Evolutionary conservation across 2,329 filamentous ascomycete genomes (phyloP), one percentile per base, ranked within the genome.

Genomic region (Metarhizium rileyi): DNA sequence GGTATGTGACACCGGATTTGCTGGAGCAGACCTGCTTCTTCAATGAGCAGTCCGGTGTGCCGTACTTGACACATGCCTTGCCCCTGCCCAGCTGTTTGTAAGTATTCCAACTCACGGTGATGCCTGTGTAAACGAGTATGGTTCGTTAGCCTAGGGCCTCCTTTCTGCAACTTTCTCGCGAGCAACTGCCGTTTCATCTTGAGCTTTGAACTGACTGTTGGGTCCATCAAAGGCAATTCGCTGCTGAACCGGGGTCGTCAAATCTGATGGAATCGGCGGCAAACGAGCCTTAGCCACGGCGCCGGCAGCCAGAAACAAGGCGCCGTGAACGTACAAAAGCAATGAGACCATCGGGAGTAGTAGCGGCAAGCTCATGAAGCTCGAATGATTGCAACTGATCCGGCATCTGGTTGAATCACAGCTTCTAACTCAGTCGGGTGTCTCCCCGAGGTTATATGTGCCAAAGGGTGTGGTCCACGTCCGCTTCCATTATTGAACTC

Each of bases 51-150:
- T 59, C 62, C 0, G 72, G 70, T 3, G 64, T 70, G 43, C 77
- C 77, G 56, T 78, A 81, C 40, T 68, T 55, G 5, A 81, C 76
- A 49, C 76, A 80, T 12, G 71, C 61, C 35, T 69, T 57, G 50
- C 56, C 61, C 35, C 69, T 57, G 50, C 56, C 59, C 14, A 76
- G 56, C 52, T 72, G 56, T 50, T 68, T 53, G 56, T 78, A 80
- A 0, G 77, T 81, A 57, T 80, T 80, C 77, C 77, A 81, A 1
- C 71, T 75, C 33, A 81, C 64, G 1, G 73, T 72, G 6, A 79
- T 66, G 30, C 71, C 75, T 78, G 41, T 16, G 5, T n/a, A 30
- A 14, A 23, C 10, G 18, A 38, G 6, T 0, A 38, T 20, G 5
- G 3, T n/a, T 16, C 22, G 22, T 36, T 10, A 20, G 25, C 46